A percentile compares a stretch with the other conserved stretches of the same genome.
Conservation (phyloP, 78 protist genomes). For the Cavenderia fasciculata region DNA sequence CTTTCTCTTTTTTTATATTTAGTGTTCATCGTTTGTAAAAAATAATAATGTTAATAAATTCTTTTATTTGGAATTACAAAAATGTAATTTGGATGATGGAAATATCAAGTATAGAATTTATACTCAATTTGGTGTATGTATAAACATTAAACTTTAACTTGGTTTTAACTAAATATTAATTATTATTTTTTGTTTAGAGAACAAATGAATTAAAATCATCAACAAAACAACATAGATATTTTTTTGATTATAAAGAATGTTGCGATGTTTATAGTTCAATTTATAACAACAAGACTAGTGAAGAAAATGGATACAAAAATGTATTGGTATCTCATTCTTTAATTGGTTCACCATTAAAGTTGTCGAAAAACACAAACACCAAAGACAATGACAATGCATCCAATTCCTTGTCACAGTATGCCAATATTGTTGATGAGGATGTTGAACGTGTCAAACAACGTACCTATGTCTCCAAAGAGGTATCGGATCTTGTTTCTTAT, state of each 20-base stretch:
- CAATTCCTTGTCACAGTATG: no score
- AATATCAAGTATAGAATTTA: constrained; percentile 5
- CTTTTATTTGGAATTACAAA: constrained; percentile 19
- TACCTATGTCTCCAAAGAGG: background rate
- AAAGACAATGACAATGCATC: background rate
- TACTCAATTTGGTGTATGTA: constrained; percentile 39
- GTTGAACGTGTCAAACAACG: background rate
- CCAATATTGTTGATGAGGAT: constrained; percentile 15
- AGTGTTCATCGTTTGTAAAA: background rate
- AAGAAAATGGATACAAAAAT: constrained; percentile 22
- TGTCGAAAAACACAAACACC: background rate
- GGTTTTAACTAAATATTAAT: background rate
- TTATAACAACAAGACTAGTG: constrained; percentile 1
- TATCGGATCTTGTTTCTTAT: background rate
- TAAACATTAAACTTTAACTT: background rate
- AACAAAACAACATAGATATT: constrained; percentile 23
- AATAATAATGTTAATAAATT: constrained; percentile 18
- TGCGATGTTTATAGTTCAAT: constrained; percentile 6
- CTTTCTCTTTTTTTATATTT: background rate
- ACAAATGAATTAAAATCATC: background rate
- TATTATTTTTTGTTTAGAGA: background rate
- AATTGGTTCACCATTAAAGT: background rate
- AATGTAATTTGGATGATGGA: no score
- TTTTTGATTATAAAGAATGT: background rate
- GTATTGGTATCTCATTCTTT: background rate